Evolutionary conservation across 83 land plant species (phyloP), one percentile per base, ranked within the genome.

Genomic region (Thuja plicata): DNA sequence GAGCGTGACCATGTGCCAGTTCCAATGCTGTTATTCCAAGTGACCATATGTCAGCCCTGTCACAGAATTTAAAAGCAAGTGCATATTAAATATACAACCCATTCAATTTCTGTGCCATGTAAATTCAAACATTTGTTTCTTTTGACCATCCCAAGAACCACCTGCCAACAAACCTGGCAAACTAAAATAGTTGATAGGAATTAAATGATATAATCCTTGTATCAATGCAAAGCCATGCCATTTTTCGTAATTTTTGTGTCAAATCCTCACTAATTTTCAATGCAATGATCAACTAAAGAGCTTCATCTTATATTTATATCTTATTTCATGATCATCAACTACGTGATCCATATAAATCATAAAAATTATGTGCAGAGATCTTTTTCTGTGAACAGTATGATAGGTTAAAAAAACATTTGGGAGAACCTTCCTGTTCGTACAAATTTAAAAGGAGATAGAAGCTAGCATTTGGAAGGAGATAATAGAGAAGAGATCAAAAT

Each of bases 1-100:
- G 97, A 85, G 96, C 96, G 91, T 95, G 96, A 79, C 96, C 97
- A 90, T 95, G 97, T 86, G 97, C 97, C 89, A 95, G 94, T 85
- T 95, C 97, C 77, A 95, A 90, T 24, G 96, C 97, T 83, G 97
- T 95, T 88, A 95, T 95, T 7, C 96, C 97, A 92, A 95, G 94
- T 24, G 97, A 95, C 97, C 97, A 95, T 35, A 95, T 95, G 84
- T 95, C 97, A 71, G 97, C 97, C 89, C 97, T 95, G 93, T 87
- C 76, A 35, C 79, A 71, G 16, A 52, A 11, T 41, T 70, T 60
- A 83, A 82, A 83, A 10, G 52, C 30, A 46, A 76, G 52, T 83
- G 30, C 32, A 83, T 45, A 46, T 45, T 46, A 46, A 8, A 34
- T 34, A 76, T 30, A 27, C 55, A n/a, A 83, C 85, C 46, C 34